Conservation (phyloP, 2,329 filamentous ascomycete species). For the Sclerotiophoma versabilis region DNA sequence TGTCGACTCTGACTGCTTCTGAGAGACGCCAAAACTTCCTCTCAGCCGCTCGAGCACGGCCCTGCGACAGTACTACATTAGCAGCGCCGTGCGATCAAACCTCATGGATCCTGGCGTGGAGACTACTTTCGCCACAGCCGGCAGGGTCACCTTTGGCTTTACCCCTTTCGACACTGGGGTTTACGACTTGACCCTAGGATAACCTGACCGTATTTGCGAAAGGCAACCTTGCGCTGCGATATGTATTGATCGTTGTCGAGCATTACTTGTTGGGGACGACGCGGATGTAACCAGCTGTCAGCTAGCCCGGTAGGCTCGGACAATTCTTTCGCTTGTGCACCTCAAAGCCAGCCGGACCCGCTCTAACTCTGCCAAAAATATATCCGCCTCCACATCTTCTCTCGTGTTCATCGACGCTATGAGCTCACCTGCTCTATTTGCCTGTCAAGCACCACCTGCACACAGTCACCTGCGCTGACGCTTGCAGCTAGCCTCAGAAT, state of each 20-base stretch:
- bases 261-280: conserved; percentile 30
- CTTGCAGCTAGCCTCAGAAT: conserved; percentile 27
- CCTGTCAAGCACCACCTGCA: conserved; percentile 22
- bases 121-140: conserved; percentile 19
- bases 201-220: conserved; percentile 16
- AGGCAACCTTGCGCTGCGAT: conserved; percentile 17
- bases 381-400: conserved; percentile 30
- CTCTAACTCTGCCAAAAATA: conserved; percentile 44
- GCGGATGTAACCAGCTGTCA: conserved; percentile 37
- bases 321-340: conserved; percentile 34
- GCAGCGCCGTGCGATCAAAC: conserved; percentile 7
- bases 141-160: conserved; percentile 7
- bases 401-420: conserved; percentile 41
- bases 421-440: conserved; percentile 39
- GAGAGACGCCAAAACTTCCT: background rate
- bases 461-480: conserved; percentile 39
- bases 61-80: conserved; percentile 2
- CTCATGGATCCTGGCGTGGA: conserved; percentile 10
- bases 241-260: conserved; percentile 42
- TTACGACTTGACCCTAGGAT: conserved; percentile 1
- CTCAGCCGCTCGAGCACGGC: conserved; percentile 5
- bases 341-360: conserved; percentile 28
- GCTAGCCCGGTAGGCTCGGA: conserved; percentile 33
- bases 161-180: conserved; percentile 8
- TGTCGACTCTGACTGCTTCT: background rate